Percentiles rank a stretch among this genome's conserved stretches.
phyloP scores from a whole-genome alignment of 306 rosid species.

The Acacia confusa region DNA sequence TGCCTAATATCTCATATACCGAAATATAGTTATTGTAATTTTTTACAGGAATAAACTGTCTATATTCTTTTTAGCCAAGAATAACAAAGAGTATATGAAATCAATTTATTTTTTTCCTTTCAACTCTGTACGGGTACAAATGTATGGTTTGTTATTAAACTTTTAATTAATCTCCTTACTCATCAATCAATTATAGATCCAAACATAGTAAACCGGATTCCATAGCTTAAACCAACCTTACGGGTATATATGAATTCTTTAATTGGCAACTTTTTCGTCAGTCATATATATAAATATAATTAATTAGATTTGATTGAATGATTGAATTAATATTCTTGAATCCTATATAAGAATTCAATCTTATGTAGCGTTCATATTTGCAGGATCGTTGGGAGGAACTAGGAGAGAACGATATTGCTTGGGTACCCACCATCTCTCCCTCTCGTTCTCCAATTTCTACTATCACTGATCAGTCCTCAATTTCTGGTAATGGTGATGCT shows the following conservation, averaged over 20 bases:
- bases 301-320: background rate
- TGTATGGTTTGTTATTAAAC: too few relatives aligned
- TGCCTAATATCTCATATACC: too few relatives aligned
- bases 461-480: slow-evolving; percentile 73
- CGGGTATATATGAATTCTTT: background rate
- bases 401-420: slow-evolving; percentile 31
- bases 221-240: background rate
- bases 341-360: background rate
- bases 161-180: background rate
- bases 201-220: background rate
- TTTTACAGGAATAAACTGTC: too few relatives aligned
- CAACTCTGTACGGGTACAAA: background rate
- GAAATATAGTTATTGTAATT: too few relatives aligned
- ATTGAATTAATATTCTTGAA: background rate
- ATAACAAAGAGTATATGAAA: too few relatives aligned
- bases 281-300: background rate
- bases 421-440: slow-evolving; percentile 54
- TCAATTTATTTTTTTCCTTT: background rate
- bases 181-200: background rate
- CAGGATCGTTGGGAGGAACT: slow-evolving; percentile 64
- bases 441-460: slow-evolving; percentile 57
- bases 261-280: background rate
- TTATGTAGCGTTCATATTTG: background rate
- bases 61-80: too few relatives aligned
- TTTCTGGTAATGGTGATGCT: slow-evolving; percentile 53